These are phyloP conservation scores for Paramyrothecium sp. DNA, from an alignment of 2,329 filamentous ascomycete species.

Conservation along the genomic window DNA sequence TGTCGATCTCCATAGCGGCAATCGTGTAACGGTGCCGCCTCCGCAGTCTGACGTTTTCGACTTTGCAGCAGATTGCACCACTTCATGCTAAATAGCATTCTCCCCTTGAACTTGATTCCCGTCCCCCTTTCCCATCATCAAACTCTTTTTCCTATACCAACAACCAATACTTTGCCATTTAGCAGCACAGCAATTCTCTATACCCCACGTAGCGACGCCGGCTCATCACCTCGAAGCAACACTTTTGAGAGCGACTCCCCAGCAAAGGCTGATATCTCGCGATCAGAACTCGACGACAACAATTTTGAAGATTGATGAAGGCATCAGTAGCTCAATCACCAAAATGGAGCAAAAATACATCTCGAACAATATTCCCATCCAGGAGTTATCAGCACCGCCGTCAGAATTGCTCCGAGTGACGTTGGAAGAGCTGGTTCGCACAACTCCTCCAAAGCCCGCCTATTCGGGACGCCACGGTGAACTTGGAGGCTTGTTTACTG, in stretches of 20 bases:
- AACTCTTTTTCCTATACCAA: too few relatives aligned
- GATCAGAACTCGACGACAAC: too few relatives aligned
- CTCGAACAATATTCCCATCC: slow-evolving; percentile 28
- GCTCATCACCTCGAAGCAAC: too few relatives aligned
- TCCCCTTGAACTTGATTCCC: too few relatives aligned
- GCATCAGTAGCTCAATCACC: neutral
- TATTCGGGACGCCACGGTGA: slow-evolving; percentile 25
- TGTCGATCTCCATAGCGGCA: neutral
- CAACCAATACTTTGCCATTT: too few relatives aligned
- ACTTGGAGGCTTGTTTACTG: slow-evolving; percentile 49
- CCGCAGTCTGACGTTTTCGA: neutral
- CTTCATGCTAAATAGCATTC: too few relatives aligned
- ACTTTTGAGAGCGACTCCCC: too few relatives aligned
- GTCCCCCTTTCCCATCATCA: too few relatives aligned
- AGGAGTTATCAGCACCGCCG: slow-evolving; percentile 23
- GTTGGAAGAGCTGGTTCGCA: slow-evolving; percentile 33
- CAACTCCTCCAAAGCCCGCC: slow-evolving; percentile 30
- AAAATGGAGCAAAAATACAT: slow-evolving; percentile 30
- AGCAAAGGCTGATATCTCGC: too few relatives aligned
- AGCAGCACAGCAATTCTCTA: too few relatives aligned
- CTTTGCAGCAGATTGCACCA: neutral
- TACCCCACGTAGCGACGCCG: too few relatives aligned
- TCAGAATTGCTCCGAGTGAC: slow-evolving; percentile 27
- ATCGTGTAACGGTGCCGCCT: neutral
- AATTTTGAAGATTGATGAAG: neutral